Evolutionary conservation across 495 filamentous ascomycete genomes (phyloP).

Genomic region (Penicillium pulvis): DNA sequence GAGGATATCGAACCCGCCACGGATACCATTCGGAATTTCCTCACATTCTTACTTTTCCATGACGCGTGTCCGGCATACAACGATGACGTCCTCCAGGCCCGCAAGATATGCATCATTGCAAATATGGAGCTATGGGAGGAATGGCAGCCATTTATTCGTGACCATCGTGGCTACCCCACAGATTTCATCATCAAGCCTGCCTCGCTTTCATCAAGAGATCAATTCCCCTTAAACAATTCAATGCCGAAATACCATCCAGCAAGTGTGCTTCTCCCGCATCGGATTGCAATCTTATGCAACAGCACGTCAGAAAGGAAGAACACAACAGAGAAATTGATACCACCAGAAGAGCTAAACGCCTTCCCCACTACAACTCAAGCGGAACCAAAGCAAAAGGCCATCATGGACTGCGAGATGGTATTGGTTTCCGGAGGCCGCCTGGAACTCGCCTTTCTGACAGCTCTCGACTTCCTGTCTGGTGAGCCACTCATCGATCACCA

Average conservation of each 20-base stretch:
- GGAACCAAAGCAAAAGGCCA: slow-evolving; percentile 11
- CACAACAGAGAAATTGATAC: not conserved
- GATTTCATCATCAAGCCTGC: not conserved
- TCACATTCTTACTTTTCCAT: slow-evolving; percentile 83
- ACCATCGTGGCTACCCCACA: too few relatives aligned
- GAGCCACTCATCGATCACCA: slow-evolving; percentile 46
- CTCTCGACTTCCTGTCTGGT: slow-evolving; percentile 50
- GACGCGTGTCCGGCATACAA: slow-evolving; percentile 69
- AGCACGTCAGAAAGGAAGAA: not conserved
- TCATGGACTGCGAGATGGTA: slow-evolving; percentile 43
- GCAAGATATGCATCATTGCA: slow-evolving; percentile 66
- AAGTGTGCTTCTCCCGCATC: not conserved
- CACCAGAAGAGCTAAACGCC: not conserved
- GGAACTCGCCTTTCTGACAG: slow-evolving; percentile 32
- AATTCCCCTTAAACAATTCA: not conserved
- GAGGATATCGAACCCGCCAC: slow-evolving; percentile 60
- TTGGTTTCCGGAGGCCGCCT: not conserved
- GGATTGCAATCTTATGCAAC: not conserved
- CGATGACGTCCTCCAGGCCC: slow-evolving; percentile 65
- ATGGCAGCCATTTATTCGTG: too few relatives aligned
- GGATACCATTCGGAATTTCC: slow-evolving; percentile 76
- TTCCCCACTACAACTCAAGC: not conserved
- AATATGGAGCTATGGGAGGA: slow-evolving; percentile 64
- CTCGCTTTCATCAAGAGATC: not conserved
- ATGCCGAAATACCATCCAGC: not conserved